Percentiles rank a stretch among this genome's conserved stretches.
These are phyloP conservation scores for Mycena filopes DNA, from an alignment of 768 basidiomycete genomes.

Conservation along the genomic window DNA sequence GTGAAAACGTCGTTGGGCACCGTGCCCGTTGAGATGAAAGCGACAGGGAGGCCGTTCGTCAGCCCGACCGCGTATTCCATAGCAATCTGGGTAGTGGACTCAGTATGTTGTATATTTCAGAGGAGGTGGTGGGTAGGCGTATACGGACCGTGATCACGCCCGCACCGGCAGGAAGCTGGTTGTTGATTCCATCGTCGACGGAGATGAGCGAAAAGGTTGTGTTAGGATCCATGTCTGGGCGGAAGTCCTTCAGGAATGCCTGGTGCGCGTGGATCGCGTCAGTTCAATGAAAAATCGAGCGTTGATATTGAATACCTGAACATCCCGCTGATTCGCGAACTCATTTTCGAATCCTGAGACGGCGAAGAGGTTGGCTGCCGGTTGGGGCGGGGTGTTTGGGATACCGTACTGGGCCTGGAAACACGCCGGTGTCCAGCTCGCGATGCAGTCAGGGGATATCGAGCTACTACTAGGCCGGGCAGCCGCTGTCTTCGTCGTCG, in stretches of 20 bases:
- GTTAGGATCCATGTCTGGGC: neutral
- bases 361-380: neutral
- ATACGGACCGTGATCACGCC: no score
- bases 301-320: no score
- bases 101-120: no score
- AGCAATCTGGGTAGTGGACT: neutral
- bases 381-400: neutral
- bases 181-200: neutral
- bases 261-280: neutral
- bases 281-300: neutral
- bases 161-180: neutral
- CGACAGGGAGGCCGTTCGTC: neutral
- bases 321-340: slow-evolving; percentile 9
- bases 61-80: neutral
- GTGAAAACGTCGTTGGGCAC: neutral
- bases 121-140: no score
- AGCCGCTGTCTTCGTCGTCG: neutral
- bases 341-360: slow-evolving; percentile 1
- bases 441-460: neutral
- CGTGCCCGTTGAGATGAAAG: neutral
- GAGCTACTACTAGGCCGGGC: neutral
- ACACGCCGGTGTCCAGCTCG: neutral
- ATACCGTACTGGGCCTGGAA: neutral
- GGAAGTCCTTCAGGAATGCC: neutral
- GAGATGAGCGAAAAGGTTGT: neutral